Conservation (phyloP, 2,329 filamentous ascomycete species). For the Claviceps humidiphila region DNA sequence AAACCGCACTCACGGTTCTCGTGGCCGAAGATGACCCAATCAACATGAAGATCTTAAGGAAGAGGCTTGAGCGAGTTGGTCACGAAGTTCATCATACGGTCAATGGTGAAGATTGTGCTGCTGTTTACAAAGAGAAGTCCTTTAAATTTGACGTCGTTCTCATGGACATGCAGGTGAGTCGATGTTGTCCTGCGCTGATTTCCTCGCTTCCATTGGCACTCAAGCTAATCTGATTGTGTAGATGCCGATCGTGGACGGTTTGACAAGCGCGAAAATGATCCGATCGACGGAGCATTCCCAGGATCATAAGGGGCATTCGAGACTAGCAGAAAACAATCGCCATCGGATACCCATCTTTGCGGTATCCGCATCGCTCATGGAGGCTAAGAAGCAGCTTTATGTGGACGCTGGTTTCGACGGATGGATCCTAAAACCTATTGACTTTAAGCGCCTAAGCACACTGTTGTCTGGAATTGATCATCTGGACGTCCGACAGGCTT, state of each 20-base stretch:
- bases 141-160: conserved; percentile 61
- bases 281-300: conserved; percentile 51
- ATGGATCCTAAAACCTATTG: conserved; percentile 82
- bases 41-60: conserved; percentile 70
- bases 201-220: no score
- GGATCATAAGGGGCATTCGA: conserved; percentile 38
- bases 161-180: conserved; percentile 81
- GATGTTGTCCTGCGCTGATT: neutral
- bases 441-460: conserved; percentile 60
- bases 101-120: conserved; percentile 76
- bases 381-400: conserved; percentile 55
- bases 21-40: conserved; percentile 83
- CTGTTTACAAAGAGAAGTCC: conserved; percentile 51
- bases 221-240: conserved; percentile 20
- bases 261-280: conserved; percentile 73
- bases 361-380: conserved; percentile 70
- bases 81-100: conserved; percentile 60
- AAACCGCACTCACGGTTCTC: conserved; percentile 43
- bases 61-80: conserved; percentile 63
- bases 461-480: conserved; percentile 59
- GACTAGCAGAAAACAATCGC: conserved; percentile 47
- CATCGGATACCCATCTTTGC: conserved; percentile 70
- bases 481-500: conserved; percentile 40
- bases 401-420: conserved; percentile 73
- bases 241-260: conserved; percentile 88